A percentile compares a stretch with the other conserved stretches of the same genome.
Conservation (phyloP, 2,329 filamentous ascomycete species). For the Knufia fluminis region DNA sequence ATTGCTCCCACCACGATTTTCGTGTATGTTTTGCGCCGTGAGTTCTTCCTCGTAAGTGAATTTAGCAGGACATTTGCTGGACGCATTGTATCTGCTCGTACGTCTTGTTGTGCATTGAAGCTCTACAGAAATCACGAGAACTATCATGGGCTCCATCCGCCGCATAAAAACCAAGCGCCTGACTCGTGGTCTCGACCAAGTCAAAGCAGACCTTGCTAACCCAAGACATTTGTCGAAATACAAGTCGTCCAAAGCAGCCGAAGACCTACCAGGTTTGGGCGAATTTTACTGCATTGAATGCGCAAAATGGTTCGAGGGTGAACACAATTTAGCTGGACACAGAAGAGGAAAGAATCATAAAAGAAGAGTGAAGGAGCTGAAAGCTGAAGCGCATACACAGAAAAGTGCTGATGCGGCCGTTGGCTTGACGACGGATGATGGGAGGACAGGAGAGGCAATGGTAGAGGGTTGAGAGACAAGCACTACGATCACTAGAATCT, state of each 20-base stretch:
- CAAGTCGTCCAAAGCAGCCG: constrained; percentile 66
- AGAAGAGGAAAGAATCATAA: constrained; percentile 86
- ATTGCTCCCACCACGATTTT: no score
- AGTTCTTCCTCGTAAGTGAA: no score
- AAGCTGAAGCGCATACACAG: constrained; percentile 77
- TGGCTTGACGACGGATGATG: constrained; percentile 63
- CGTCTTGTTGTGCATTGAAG: no score
- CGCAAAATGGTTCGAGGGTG: constrained; percentile 91
- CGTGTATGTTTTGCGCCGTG: no score
- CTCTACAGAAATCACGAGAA: no score
- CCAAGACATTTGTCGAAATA: constrained; percentile 72
- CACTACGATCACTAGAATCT: not conserved
- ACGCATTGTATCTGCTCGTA: no score
- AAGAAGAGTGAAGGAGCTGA: constrained; percentile 72
- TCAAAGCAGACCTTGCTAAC: constrained; percentile 70
- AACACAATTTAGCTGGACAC: constrained; percentile 65
- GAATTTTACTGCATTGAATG: constrained; percentile 84
- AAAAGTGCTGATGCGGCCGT: constrained; percentile 74
- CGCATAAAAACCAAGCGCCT: constrained; percentile 7
- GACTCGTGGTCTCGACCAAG: constrained; percentile 73
- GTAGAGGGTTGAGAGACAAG: constrained; percentile 1
- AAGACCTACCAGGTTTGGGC: constrained; percentile 82
- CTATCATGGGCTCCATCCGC: constrained; percentile 4
- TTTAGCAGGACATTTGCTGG: no score
- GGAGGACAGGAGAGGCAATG: constrained; percentile 27